A percentile compares a stretch with the other conserved stretches of the same genome.
Conservation (phyloP, 805 yeast genomes). For the Teunomyces gatunensis region DNA sequence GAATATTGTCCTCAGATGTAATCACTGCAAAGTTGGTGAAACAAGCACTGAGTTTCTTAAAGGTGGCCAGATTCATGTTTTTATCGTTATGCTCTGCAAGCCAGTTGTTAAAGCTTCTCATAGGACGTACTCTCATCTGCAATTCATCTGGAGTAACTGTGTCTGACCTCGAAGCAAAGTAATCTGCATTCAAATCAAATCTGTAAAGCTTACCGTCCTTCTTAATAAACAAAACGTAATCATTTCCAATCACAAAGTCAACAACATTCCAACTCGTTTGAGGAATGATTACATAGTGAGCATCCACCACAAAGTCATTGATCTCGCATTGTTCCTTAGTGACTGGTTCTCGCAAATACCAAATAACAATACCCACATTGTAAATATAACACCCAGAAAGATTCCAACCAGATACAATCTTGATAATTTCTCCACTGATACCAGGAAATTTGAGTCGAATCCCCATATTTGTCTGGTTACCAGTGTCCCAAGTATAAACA, state of each 20-base stretch:
- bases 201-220: conserved; percentile 40
- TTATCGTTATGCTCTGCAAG: conserved; percentile 18
- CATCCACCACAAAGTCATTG: conserved; percentile 21
- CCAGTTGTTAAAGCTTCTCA: conserved; percentile 31
- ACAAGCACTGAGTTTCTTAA: conserved; percentile 55
- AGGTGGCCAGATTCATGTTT: conserved; percentile 23
- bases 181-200: conserved; percentile 25
- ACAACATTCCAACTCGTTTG: conserved; percentile 37
- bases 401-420: conserved; percentile 69
- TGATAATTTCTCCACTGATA: conserved; percentile 31
- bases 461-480: conserved; percentile 34
- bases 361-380: conserved; percentile 54
- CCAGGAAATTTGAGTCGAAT: conserved; percentile 41
- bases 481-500: conserved; percentile 65
- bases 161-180: conserved; percentile 8
- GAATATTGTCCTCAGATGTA: conserved; percentile 48
- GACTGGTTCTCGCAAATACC: conserved; percentile 42
- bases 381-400: conserved; percentile 49
- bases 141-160: conserved; percentile 8
- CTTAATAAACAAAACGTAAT: conserved; percentile 49
- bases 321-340: conserved; percentile 17
- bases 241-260: conserved; percentile 58
- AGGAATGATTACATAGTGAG: conserved; percentile 42
- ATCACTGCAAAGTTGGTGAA: conserved; percentile 54
- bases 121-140: conserved; percentile 7